Evolutionary conservation across 495 filamentous ascomycete genomes (phyloP).

Genomic region (Penicillium subrubescens): DNA sequence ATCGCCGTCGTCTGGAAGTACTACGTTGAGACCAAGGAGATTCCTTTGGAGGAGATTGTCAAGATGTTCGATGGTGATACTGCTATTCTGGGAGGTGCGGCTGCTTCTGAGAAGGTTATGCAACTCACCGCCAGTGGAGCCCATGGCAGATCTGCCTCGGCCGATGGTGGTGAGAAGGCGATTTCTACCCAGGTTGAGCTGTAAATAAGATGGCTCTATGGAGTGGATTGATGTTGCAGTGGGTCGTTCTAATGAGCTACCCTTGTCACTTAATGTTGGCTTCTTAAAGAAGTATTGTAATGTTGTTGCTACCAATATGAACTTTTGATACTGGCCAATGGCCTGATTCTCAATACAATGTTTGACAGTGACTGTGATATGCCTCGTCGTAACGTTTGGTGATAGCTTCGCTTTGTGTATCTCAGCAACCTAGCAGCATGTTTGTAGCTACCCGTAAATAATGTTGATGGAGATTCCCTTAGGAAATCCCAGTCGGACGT

Average conservation of each 20-base stretch:
- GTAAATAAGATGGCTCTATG: not conserved
- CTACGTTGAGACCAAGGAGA: slow-evolving; percentile 67
- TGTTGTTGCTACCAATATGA: not conserved
- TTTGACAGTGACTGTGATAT: not conserved
- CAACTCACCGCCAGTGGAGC: not conserved
- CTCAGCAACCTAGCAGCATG: not conserved
- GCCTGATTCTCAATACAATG: not conserved
- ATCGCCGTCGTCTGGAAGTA: slow-evolving; percentile 63
- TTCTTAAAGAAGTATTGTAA: not conserved
- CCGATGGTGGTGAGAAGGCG: slow-evolving; percentile 15
- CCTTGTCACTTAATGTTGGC: not conserved
- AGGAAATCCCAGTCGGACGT: too few relatives aligned
- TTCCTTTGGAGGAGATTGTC: slow-evolving; percentile 66
- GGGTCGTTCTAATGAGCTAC: not conserved
- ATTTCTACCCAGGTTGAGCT: slow-evolving; percentile 14
- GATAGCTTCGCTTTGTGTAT: not conserved
- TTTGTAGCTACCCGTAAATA: not conserved
- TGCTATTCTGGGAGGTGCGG: slow-evolving; percentile 38
- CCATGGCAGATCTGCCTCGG: not conserved
- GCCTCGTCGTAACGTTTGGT: not conserved
- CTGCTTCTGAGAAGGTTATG: slow-evolving; percentile 19
- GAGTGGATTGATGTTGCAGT: not conserved
- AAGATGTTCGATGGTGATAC: slow-evolving; percentile 63
- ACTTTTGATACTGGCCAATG: not conserved
- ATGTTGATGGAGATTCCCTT: too few relatives aligned